These are phyloP conservation scores for Russula vinacea DNA, from an alignment of 768 basidiomycete species.

Conservation along the genomic window DNA sequence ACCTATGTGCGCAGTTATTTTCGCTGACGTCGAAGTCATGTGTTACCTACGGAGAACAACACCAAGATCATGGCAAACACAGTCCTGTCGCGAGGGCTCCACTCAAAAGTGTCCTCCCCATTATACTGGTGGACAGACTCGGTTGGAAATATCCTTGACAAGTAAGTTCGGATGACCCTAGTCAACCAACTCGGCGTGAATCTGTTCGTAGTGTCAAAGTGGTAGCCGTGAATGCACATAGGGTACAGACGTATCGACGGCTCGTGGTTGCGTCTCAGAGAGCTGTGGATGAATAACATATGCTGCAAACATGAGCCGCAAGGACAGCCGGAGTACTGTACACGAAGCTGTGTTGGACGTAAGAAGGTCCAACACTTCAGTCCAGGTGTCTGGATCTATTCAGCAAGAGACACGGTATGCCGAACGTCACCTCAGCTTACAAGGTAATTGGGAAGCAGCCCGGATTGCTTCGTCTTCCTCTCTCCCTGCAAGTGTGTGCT, in stretches of 20 bases:
- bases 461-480: slow-evolving; percentile 50
- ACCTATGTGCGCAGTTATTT: neutral
- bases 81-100: slow-evolving; percentile 17
- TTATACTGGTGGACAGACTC: neutral
- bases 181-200: slow-evolving; percentile 10
- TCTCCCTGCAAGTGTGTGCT: slow-evolving; percentile 40
- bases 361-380: slow-evolving; percentile 44
- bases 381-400: slow-evolving; percentile 50
- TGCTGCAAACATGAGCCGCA: slow-evolving; percentile 53
- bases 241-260: slow-evolving; percentile 5
- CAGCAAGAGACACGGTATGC: slow-evolving; percentile 12
- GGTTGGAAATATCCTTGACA: slow-evolving; percentile 11
- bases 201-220: slow-evolving; percentile 21
- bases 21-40: neutral
- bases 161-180: slow-evolving; percentile 11
- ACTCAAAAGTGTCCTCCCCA: neutral
- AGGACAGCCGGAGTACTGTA: slow-evolving; percentile 56
- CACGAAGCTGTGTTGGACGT: slow-evolving; percentile 53
- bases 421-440: slow-evolving; percentile 36
- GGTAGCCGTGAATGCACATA: slow-evolving; percentile 5
- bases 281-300: slow-evolving; percentile 53
- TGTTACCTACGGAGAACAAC: slow-evolving; percentile 29
- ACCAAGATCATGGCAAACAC: slow-evolving; percentile 29
- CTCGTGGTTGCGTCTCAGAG: slow-evolving; percentile 30
- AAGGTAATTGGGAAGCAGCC: slow-evolving; percentile 67